Evolutionary conservation across 1,139 yeast species (phyloP).

Genomic region (Taiozyma onychis): DNA sequence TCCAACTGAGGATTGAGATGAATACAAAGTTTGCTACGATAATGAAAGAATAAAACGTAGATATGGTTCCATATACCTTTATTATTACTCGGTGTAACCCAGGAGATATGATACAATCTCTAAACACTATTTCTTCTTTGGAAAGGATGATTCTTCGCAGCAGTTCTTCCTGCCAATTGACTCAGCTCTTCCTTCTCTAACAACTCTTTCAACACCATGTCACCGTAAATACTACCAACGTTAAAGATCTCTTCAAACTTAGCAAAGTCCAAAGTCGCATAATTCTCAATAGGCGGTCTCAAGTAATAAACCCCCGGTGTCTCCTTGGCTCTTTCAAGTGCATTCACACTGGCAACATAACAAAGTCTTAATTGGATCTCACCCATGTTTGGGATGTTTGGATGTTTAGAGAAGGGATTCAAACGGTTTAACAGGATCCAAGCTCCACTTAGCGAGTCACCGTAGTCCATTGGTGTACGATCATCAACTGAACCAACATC

Average conservation of each 20-base stretch:
- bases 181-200: constrained; percentile 52
- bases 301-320: constrained; percentile 86
- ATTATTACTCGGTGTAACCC: too few species aligned
- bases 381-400: constrained; percentile 90
- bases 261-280: constrained; percentile 87
- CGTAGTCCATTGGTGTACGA: constrained; percentile 83
- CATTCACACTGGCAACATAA: constrained; percentile 92
- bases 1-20: constrained; percentile 25
- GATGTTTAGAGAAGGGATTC: constrained; percentile 85
- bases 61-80: not conserved
- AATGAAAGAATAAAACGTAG: not conserved
- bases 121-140: constrained; percentile 58
- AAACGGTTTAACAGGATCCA: constrained; percentile 88
- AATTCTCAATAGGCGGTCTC: constrained; percentile 90
- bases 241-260: constrained; percentile 85
- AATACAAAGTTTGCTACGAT: not conserved
- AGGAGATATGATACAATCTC: not conserved
- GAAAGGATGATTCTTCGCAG: constrained; percentile 23
- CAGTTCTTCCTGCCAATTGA: constrained; percentile 48
- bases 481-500: constrained; percentile 97
- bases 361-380: constrained; percentile 93
- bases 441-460: constrained; percentile 87
- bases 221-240: constrained; percentile 77
- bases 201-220: constrained; percentile 48
- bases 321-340: constrained; percentile 77